Base-by-base conservation (phyloP, 1,139 yeast species). In the Candida labiduridarum region DNA sequence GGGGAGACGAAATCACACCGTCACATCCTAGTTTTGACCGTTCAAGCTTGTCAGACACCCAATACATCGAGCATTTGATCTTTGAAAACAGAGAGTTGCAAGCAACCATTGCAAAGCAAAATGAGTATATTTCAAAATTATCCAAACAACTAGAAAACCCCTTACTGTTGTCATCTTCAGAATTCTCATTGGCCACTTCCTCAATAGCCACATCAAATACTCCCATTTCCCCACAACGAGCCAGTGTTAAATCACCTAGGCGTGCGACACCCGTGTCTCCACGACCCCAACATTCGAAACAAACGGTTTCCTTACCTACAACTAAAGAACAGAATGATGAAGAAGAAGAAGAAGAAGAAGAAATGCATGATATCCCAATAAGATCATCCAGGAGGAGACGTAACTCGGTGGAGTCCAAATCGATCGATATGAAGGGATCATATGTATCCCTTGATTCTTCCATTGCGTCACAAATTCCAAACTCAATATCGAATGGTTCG, bases 1-100 rank as follows among this genome's bases (percentile, higher is more conserved):
- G 25, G 15, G 6, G 31, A 34, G 39, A 46, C 30, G 69, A 68
- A 27, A 52, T 58, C 15, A 60, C 75, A 7, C 78, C 78, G 4
- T 73, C 77, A 10, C 67, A 73, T 53, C 70, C 75, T 1, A 55
- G 56, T 16, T 74, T 74, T 52, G 76, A 74, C 55, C 57, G 78
- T 41, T 59, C 68, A 8, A 48, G 50, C 4, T 54, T 73, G 18
- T 52, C 70, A 1, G 75, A 69, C 52, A 54, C 53, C 10, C 72
- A 74, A 47, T 74, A 57, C 53, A 72, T 74, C 44, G 77, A 72
- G 50, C 68, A 62, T 47, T 60, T 75, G 40, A 47, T 69, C 34
- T 71, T 70, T 53, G 80, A 76, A 52, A 74, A 68, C 53, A 64
- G 60, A 50, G 78, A 74, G 52, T 61, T 75, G 46, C 50, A 52